phyloP scores from a whole-genome alignment of 108 stramenopile genomes.

The Asterionellopsis glacialis region DNA sequence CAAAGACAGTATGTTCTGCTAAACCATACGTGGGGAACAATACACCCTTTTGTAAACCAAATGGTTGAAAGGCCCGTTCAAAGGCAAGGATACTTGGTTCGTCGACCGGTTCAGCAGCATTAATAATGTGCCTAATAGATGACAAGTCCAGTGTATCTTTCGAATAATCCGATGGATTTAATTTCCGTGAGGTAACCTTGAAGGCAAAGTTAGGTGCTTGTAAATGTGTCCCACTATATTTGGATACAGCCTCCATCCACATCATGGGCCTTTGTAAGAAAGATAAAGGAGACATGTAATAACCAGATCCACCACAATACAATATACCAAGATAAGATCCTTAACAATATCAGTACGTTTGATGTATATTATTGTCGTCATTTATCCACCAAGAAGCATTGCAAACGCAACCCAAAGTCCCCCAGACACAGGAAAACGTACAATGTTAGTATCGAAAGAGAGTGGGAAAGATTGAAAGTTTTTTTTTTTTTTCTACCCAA shows the following conservation, averaged over 20 bases:
- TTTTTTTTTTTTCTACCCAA: too few relatives aligned
- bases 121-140: constrained; percentile 88
- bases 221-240: constrained; percentile 88
- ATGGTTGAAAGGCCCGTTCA: constrained; percentile 55
- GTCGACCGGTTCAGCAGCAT: constrained; percentile 96
- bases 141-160: constrained; percentile 66
- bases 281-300: constrained; percentile 93
- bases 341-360: too few relatives aligned
- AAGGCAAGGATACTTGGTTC: constrained; percentile 77
- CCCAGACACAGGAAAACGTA: too few relatives aligned
- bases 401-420: too few relatives aligned
- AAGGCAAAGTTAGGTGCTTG: constrained; percentile 99
- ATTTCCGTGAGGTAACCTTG: constrained; percentile 89
- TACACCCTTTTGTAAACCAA: constrained; percentile 62
- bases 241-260: constrained; percentile 85
- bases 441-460: too few relatives aligned
- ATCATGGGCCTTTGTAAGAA: constrained; percentile 92
- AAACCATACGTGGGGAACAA: constrained; percentile 96
- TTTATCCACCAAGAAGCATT: too few relatives aligned
- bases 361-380: too few relatives aligned
- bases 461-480: too few relatives aligned
- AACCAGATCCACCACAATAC: constrained; percentile 95
- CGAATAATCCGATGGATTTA: constrained; percentile 25
- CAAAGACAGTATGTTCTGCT: constrained; percentile 98
- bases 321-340: constrained; percentile 79